Conservation (phyloP, 2,329 filamentous ascomycete genomes). For the Penicillium oxalicum region DNA sequence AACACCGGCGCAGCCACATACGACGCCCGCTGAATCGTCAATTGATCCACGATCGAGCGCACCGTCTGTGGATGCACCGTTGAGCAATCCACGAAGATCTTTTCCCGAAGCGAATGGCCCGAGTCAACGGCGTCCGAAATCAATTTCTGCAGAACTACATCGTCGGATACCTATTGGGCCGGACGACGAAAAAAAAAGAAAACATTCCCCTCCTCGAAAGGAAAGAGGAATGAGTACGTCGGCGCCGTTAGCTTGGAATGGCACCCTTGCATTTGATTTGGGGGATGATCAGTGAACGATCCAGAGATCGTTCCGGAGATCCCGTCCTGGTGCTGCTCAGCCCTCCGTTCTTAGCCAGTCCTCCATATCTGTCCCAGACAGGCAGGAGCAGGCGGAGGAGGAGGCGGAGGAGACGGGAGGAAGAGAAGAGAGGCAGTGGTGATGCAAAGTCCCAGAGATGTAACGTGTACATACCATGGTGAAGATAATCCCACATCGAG, state of each 20-base stretch:
- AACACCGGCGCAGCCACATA: conserved; percentile 42
- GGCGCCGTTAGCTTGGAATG: no score
- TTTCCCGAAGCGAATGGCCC: conserved; percentile 51
- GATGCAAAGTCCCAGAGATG: not conserved
- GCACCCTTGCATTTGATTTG: conserved; percentile 3
- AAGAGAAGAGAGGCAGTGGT: not conserved
- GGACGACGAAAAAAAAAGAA: no score
- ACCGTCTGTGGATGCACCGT: conserved; percentile 74
- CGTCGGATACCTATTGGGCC: conserved; percentile 31
- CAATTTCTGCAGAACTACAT: conserved; percentile 33
- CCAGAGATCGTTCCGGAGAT: no score
- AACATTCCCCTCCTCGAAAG: no score
- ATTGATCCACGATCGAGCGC: conserved; percentile 25
- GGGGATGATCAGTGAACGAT: not conserved
- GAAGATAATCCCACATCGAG: conserved; percentile 37
- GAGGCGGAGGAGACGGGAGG: no score
- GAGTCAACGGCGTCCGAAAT: conserved; percentile 23
- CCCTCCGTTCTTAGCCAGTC: no score
- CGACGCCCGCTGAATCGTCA: conserved; percentile 31
- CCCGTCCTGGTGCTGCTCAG: no score
- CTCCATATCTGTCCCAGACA: no score
- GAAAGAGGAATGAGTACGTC: no score
- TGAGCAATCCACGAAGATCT: conserved; percentile 80
- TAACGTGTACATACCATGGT: conserved; percentile 25
- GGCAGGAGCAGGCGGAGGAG: no score